Conservation (phyloP, 768 basidiomycete species). For the Glaciozyma antarctica region DNA sequence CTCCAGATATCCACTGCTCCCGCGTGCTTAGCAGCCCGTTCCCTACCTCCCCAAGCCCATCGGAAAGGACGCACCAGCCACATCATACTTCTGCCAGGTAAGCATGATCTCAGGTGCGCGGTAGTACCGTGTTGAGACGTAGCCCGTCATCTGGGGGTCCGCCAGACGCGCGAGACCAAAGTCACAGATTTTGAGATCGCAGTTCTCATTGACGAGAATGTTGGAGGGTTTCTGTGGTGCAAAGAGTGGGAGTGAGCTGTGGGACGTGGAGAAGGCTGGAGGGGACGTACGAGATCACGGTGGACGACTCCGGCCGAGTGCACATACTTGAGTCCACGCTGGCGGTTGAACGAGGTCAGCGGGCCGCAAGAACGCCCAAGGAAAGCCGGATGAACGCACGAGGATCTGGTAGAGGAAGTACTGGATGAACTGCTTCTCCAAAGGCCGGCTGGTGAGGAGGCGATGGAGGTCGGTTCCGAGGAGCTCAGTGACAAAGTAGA, state of each 20-base stretch:
- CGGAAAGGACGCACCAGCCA: constrained; percentile 49
- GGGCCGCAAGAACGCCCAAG: background rate
- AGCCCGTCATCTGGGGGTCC: constrained; percentile 99
- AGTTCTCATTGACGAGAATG: constrained; percentile 99
- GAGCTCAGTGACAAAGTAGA: constrained; percentile 98
- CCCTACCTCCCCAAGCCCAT: background rate
- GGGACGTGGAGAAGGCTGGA: constrained; percentile 6
- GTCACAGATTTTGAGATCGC: constrained; percentile 99
- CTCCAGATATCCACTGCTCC: constrained; percentile 87
- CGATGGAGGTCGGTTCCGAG: constrained; percentile 97
- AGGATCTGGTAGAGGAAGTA: constrained; percentile 99
- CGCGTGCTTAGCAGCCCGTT: background rate
- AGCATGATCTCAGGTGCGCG: constrained; percentile 99
- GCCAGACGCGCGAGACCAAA: constrained; percentile 97
- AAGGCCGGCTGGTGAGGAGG: constrained; percentile 83
- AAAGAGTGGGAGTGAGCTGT: background rate
- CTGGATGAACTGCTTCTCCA: constrained; percentile 99
- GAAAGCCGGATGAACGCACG: constrained; percentile 44
- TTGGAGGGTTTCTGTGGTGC: constrained; percentile 85
- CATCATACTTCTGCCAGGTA: constrained; percentile 99
- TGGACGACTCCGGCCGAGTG: constrained; percentile 99
- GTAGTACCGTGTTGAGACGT: constrained; percentile 97
- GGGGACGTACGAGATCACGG: constrained; percentile 67
- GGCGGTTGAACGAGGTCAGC: constrained; percentile 4
- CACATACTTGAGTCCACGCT: constrained; percentile 98